Evolutionary conservation across 768 basidiomycete species (phyloP), one percentile per base, ranked within the genome.

Genomic region (Tubosaeta sp.): DNA sequence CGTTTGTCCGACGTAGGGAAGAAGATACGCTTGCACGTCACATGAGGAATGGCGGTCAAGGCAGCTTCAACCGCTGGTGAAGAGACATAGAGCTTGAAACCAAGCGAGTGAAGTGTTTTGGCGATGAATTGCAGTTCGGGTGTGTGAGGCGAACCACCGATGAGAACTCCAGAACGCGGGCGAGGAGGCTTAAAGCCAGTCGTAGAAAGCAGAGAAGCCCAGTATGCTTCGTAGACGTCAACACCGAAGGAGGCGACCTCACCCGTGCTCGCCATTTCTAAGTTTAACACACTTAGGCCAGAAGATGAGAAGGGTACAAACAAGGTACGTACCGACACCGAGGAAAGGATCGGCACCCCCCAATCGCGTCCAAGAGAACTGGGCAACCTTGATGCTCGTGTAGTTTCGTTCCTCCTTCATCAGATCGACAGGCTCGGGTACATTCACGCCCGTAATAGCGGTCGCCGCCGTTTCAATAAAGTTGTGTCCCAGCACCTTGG

Each of bases 1-100:
- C 97, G 80, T 78, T 99, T 98, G 73, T 99, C 97, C 57, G 90
- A 85, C 46, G 88, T 88, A 5, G 97, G 97, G 86, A 99, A 95
- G 74, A 93, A 83, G 63, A 99, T 97, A 53, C 87, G 86, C 75
- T 92, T 88, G 50, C 84, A 90, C 12, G 74, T 71, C 19, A 97
- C 81, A 64, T 93, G 85, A 7, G 86, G 84, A 46, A 93, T 76
- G 53, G 72, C 70, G 65, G 91, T 92, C 71, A 97, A 71, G 74
- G 82, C 86, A 43, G 86, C 78, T 66, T 95, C 93, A 27, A 97
- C 85, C 32, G 73, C 74, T 3, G 79, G 75, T 3, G 88, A 91
- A 13, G 92, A 88, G 68, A 90, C 93, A 75, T 88, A 97, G 43
- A 99, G 80, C 71, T 93, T 94, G 84, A 97, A 99, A 41, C 97